Percentiles rank a stretch among this genome's conserved stretches.
Evolutionary conservation across 768 basidiomycete genomes (phyloP).

Genomic region (Leucocoprinus birnbaumii): DNA sequence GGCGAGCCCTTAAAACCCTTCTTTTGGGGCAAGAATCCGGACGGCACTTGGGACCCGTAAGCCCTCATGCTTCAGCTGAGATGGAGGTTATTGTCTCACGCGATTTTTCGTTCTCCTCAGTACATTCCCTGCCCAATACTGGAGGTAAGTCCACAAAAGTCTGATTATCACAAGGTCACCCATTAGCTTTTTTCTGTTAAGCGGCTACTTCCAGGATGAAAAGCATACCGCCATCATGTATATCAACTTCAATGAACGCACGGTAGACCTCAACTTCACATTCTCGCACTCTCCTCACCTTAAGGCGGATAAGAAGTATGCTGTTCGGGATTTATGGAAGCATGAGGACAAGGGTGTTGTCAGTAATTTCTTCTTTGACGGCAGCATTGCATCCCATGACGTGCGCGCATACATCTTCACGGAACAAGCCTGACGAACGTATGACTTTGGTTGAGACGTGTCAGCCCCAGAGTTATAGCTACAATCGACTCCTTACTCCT

Average conservation of each 20-base stretch:
- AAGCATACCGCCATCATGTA: constrained; percentile 27
- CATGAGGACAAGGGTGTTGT: constrained; percentile 23
- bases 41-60: constrained; percentile 26
- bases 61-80: constrained; percentile 1
- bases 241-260: constrained; percentile 26
- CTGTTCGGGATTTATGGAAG: constrained; percentile 25
- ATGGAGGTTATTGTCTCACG: constrained; percentile 13
- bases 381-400: constrained; percentile 23
- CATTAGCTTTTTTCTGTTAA: constrained; percentile 1
- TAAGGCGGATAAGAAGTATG: constrained; percentile 22
- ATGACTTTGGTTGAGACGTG: neutral
- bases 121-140: constrained; percentile 52
- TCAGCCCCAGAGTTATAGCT: neutral
- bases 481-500: neutral
- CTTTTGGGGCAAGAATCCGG: constrained; percentile 55
- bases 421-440: constrained; percentile 16
- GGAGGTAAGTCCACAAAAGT: constrained; percentile 30
- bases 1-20: constrained; percentile 51
- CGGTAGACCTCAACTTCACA: constrained; percentile 26
- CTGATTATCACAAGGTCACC: neutral
- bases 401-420: constrained; percentile 26
- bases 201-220: constrained; percentile 22
- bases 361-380: constrained; percentile 23
- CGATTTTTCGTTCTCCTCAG: constrained; percentile 33
- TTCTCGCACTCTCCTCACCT: constrained; percentile 25